These are phyloP conservation scores for Colletotrichum somersetense DNA, from an alignment of 2,329 filamentous ascomycete genomes.

Conservation along the genomic window DNA sequence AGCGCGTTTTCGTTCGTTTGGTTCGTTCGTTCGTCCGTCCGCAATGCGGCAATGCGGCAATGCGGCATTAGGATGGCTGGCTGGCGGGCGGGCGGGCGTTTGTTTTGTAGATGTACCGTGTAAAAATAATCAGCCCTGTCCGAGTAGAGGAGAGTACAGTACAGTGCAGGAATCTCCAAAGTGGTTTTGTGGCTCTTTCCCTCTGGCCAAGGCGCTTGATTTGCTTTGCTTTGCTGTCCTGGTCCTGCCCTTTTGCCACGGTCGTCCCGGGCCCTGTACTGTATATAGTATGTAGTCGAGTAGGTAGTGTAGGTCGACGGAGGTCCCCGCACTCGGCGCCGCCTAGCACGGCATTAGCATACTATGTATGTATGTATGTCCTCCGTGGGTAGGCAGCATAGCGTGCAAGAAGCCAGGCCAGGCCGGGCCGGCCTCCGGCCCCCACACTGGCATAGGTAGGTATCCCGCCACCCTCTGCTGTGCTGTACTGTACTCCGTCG, in stretches of 20 bases:
- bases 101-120: not conserved
- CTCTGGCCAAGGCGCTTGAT: not conserved
- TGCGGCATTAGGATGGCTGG: too few relatives aligned
- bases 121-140: slow-evolving; percentile 7
- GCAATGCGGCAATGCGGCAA: too few relatives aligned
- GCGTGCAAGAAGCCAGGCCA: too few relatives aligned
- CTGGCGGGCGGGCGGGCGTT: too few relatives aligned
- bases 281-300: too few relatives aligned
- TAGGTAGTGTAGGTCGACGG: not conserved
- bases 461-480: not conserved
- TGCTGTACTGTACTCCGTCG: not conserved
- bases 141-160: too few relatives aligned
- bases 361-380: too few relatives aligned
- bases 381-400: too few relatives aligned
- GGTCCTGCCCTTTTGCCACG: not conserved
- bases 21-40: not conserved
- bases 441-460: not conserved
- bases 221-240: not conserved
- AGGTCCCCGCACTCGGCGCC: too few relatives aligned
- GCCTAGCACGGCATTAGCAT: too few relatives aligned
- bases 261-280: slow-evolving; percentile 2
- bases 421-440: not conserved
- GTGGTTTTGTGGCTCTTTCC: slow-evolving; percentile 23
- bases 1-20: too few relatives aligned
- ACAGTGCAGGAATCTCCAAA: slow-evolving; percentile 39